Evolutionary conservation across 1,284 basidiomycete species (phyloP), one percentile per base, ranked within the genome.

Genomic region (Fomitopsis pinicola): DNA sequence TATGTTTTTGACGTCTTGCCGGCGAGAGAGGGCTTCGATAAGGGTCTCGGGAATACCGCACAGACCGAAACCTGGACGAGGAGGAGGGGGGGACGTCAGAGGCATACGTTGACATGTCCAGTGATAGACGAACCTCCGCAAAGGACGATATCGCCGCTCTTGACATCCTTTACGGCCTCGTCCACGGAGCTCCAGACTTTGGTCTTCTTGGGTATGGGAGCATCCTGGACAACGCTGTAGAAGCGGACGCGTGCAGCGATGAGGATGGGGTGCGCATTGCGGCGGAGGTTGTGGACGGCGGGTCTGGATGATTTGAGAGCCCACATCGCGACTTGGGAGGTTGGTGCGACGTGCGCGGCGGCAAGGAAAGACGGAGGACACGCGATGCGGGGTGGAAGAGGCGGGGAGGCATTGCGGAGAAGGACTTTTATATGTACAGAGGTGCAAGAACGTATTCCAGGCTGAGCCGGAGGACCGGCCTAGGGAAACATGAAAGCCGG

Each of bases 21-120:
- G 84, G 68, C 84, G 86, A 35, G 83, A 76, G 58, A 97, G 77
- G 2, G 94, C 94, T 26, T 78, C 77, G 59, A 97, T 88, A 55
- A 97, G 80, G 0, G 94, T 95, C 74, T 96, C 94, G 67, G 89
- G 89, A 55, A 89, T 84, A 56, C 89, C 89, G 62, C 86, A 86
- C 44, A 88, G 76, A 62, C 92, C 92, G 69, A 94, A 94, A 42
- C 91, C 91, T 92, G 63, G 44, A 42, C 62, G 50, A 38, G 48
- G 38, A 45, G 62, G 28, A 15, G n/a, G 35, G 30, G 48, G 55
- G 58, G 42, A 57, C 45, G 36, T 19, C 42, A 26, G 33, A 15
- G 6, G 38, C 5, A 8, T 40, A 15, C 9, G 38, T 12, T 38
- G 38, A 42, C 56, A 42, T 42, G 3, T 40, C 28, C 46, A 5